A percentile compares a stretch with the other conserved stretches of the same genome.
phyloP scores from a whole-genome alignment of 2,329 filamentous ascomycete genomes.

The Calonectria henricotiae region DNA sequence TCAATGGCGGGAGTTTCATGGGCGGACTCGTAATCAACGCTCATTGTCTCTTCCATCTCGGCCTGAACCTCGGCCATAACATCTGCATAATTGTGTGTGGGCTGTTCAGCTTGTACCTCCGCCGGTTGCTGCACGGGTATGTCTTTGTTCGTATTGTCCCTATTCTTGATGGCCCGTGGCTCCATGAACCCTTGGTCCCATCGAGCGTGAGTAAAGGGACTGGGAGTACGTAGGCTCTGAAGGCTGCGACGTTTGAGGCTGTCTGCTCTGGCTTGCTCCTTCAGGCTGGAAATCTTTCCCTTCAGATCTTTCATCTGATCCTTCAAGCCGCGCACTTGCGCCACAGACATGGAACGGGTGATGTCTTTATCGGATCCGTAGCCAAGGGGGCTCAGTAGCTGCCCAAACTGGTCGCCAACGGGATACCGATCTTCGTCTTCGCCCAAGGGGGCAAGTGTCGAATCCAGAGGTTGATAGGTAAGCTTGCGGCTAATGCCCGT shows the following conservation, averaged over 20 bases:
- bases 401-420: conserved; percentile 46
- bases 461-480: conserved; percentile 62
- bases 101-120: conserved; percentile 32
- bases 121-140: conserved; percentile 40
- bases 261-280: conserved; percentile 85
- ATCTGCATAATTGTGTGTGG: conserved; percentile 26
- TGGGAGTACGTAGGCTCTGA: conserved; percentile 82
- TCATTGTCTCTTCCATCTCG: conserved; percentile 37
- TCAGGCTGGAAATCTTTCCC: conserved; percentile 85
- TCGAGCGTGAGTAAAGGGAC: conserved; percentile 82
- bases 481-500: conserved; percentile 58
- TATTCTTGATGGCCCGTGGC: conserved; percentile 42
- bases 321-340: conserved; percentile 81
- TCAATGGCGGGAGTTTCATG: conserved; percentile 15
- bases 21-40: conserved; percentile 34
- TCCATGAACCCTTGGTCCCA: conserved; percentile 55
- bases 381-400: conserved; percentile 65
- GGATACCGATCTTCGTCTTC: conserved; percentile 66
- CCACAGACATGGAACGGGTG: conserved; percentile 79
- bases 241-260: conserved; percentile 84
- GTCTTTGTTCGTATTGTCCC: conserved; percentile 46
- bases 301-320: conserved; percentile 90
- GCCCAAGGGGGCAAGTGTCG: conserved; percentile 67
- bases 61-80: conserved; percentile 26
- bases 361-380: conserved; percentile 65